phyloP scores from a whole-genome alignment of 2,329 filamentous ascomycete genomes.

The Capronia coronata region DNA sequence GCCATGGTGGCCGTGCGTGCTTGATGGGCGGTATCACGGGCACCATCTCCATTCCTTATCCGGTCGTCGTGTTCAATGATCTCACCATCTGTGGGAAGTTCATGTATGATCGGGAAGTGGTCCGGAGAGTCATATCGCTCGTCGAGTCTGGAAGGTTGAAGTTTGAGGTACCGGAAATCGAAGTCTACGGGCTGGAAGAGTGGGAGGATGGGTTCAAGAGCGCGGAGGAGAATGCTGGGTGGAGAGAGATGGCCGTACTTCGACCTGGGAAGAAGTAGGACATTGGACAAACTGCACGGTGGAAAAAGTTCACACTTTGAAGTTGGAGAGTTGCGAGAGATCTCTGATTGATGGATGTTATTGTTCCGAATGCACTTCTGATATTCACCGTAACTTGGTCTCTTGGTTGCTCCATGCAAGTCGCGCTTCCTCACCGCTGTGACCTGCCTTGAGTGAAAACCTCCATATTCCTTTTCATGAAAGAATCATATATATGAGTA shows the following conservation, averaged over 20 bases:
- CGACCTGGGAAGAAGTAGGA: slow-evolving; percentile 1
- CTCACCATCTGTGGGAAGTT: slow-evolving; percentile 24
- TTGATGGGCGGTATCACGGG: slow-evolving; percentile 23
- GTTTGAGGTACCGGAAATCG: background rate
- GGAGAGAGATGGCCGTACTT: slow-evolving; percentile 5
- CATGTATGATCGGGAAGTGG: slow-evolving; percentile 23
- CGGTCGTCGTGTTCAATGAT: slow-evolving; percentile 11
- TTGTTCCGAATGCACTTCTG: too few relatives aligned
- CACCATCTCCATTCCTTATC: slow-evolving; percentile 18
- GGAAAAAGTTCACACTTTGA: background rate
- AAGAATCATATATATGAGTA: too few relatives aligned
- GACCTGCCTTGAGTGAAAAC: too few relatives aligned
- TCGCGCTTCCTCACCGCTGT: too few relatives aligned
- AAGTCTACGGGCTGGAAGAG: slow-evolving; percentile 3
- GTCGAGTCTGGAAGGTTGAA: slow-evolving; percentile 19
- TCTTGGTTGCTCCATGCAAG: too few relatives aligned
- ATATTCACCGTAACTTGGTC: too few relatives aligned
- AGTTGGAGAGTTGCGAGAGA: too few relatives aligned
- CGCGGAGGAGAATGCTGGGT: background rate
- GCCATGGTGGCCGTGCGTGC: slow-evolving; percentile 11
- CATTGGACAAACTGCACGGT: background rate
- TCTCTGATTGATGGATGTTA: too few relatives aligned
- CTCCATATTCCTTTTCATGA: too few relatives aligned
- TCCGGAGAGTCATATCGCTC: slow-evolving; percentile 19
- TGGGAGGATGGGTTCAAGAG: slow-evolving; percentile 4